A percentile compares a stretch with the other conserved stretches of the same genome.
phyloP scores from a whole-genome alignment of 257 asterid species.

The Datura wrightii region DNA sequence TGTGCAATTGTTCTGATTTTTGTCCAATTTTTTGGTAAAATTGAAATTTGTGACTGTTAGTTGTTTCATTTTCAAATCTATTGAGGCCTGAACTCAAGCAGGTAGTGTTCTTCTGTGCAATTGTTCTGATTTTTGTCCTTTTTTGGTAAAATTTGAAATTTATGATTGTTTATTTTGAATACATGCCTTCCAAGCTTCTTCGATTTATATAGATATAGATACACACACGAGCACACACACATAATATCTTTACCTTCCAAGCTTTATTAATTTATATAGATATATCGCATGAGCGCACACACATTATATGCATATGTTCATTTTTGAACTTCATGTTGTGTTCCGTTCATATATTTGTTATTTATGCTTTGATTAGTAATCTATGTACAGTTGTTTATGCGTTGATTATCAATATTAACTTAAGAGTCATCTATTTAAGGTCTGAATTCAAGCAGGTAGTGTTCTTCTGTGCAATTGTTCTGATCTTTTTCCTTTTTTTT shows the following conservation, averaged over 20 bases:
- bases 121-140: neutral
- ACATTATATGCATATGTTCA: neutral
- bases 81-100: constrained; percentile 70
- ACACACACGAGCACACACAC: too few relatives aligned
- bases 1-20: neutral
- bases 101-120: constrained; percentile 41
- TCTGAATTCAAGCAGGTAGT: constrained; percentile 77
- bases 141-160: neutral
- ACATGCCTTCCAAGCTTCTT: neutral
- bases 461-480: neutral
- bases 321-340: neutral
- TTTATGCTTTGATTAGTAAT: neutral
- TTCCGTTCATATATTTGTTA: neutral
- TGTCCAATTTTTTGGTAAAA: neutral
- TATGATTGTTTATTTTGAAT: neutral
- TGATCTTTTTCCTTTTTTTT: neutral
- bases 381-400: neutral
- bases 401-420: neutral
- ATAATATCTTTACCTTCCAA: too few relatives aligned
- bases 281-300: neutral
- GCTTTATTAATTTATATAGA: too few relatives aligned
- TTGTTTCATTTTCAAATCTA: neutral
- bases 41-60: neutral
- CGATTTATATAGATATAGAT: neutral
- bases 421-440: constrained; percentile 27